Evolutionary conservation across 352 stramenopile species (phyloP), one percentile per base, ranked within the genome.

Genomic region (Lagenidium giganteum): DNA sequence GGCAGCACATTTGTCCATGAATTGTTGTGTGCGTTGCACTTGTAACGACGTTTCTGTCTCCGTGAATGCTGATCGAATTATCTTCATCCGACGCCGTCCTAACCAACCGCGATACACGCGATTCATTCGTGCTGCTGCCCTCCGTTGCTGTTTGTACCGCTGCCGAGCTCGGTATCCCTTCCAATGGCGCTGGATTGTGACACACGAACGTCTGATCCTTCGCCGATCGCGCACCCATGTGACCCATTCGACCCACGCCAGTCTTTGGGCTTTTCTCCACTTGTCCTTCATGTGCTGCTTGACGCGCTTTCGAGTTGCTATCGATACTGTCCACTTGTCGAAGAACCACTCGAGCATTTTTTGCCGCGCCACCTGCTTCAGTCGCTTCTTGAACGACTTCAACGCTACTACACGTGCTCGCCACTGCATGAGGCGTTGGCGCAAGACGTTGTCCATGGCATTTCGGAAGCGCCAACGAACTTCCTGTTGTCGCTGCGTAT

Each of bases 391-490:
- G 38, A 59, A 59, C 7, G n/a, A 23, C 14, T 48, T 40, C 5
- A 53, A 8, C 13, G 44, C 22, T 17, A 16, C 25, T 20, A 52
- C 21, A 2, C 51, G 51, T 9, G 48, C 18, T 23, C 42, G 31
- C 51, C 51, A 59, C 26, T 36, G 35, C n/a, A 40, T 16, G 24
- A 59, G 52, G n/a, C 51, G 51, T 18, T 29, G 35, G 12, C 42
- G 42, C 6, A 53, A 21, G 17, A 45, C 41, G 18, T 59, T 34
- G 7, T 52, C 29, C 13, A 53, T 13, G 3, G 37, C 25, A 17
- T 49, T 49, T 17, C 49, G 51, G 21, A 53, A 59, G 9, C 51
- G 42, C 51, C 42, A 59, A n/a, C 31, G 21, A 17, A 59, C 51
- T 49, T 59, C 51, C 23, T 42, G 35, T 22, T 59, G 51, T 3